Base-by-base conservation (phyloP, 306 rosid species). In the Rosa rugosa region DNA sequence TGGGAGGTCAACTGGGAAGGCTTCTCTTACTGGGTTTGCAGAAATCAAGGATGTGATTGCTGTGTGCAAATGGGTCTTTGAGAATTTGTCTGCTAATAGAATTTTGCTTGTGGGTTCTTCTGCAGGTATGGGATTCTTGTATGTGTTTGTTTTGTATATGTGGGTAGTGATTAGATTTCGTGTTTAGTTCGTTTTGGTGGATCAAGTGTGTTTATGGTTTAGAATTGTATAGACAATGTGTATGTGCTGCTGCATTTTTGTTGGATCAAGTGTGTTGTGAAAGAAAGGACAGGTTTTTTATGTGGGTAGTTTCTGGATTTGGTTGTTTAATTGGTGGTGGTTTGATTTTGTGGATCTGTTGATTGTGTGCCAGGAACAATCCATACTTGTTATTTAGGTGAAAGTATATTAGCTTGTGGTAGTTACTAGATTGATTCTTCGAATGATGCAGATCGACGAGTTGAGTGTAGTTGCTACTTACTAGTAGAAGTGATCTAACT, bases 71-170 rank as follows among this genome's bases (percentile, higher is more conserved):
- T 91, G 90, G 92, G 83, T 86, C 69, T 82, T 67, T 76, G 69
- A 82, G 22, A 38, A 76, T 78, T 83, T 85, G 36, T 82, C 89
- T 20, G 75, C 79, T 40, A 53, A 73, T 10, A 84, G 73, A 68
- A 86, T 90, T 49, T 53, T 96, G 57, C 73, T 96, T 86, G 81
- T 96, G 38, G 98, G 99, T 77, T 96, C 98, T 83, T 96, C 99
- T 31, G 99, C 99, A 83, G 98, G 98, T 96, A 87, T 42, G 6
- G n/a, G 31, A 3, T 34, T 76, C 4, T 72, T 44, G 17, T 8
- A 14, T 22, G 7, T 76, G 22, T 13, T 22, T 25, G n/a, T 11
- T 22, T 11, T 60, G 17, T 63, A 8, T 34, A 14, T 14, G 11
- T 34, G 42, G 5, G 44, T 36, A 2, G 70, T 65, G 22, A 34